Conservation (phyloP, 495 filamentous ascomycete genomes). For the Opeltia flavorubescens region DNA sequence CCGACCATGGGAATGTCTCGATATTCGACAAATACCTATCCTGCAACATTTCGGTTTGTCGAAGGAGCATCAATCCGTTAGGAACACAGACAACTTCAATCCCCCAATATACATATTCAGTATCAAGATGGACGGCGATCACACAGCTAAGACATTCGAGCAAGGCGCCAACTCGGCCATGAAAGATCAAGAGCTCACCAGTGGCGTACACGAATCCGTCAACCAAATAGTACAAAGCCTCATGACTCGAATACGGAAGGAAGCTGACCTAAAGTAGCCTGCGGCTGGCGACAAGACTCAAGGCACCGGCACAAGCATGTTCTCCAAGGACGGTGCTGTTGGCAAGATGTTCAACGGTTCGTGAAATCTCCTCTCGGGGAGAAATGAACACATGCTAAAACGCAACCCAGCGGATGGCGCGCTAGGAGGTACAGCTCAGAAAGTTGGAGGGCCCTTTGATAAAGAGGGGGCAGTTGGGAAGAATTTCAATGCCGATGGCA, state of each 20-base stretch:
- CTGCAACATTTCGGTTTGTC: too few relatives aligned
- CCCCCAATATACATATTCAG: too few relatives aligned
- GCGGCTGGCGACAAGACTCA: constrained; percentile 14
- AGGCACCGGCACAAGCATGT: constrained; percentile 14
- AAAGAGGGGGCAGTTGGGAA: constrained; percentile 22
- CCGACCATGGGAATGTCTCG: too few relatives aligned
- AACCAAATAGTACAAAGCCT: constrained; percentile 15
- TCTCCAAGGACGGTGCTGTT: constrained; percentile 14
- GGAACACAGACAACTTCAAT: too few relatives aligned
- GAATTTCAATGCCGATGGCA: constrained; percentile 23
- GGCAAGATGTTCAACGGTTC: constrained; percentile 18
- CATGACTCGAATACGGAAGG: neutral
- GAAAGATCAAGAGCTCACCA: constrained; percentile 13
- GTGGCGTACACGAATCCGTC: constrained; percentile 14
- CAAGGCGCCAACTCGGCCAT: constrained; percentile 16
- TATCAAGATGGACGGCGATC: constrained; percentile 16
- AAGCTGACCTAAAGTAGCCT: constrained; percentile 2
- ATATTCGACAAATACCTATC: too few relatives aligned
- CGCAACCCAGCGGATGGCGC: constrained; percentile 29
- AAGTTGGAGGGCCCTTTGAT: constrained; percentile 39
- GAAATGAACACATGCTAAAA: constrained; percentile 1
- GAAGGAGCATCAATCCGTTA: too few relatives aligned
- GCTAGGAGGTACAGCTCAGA: constrained; percentile 35
- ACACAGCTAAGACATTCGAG: constrained; percentile 15
- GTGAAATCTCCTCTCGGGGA: neutral